Evolutionary conservation across 257 asterid genomes (phyloP), one percentile per base, ranked within the genome.

Genomic region (Solanum paucissectum): DNA sequence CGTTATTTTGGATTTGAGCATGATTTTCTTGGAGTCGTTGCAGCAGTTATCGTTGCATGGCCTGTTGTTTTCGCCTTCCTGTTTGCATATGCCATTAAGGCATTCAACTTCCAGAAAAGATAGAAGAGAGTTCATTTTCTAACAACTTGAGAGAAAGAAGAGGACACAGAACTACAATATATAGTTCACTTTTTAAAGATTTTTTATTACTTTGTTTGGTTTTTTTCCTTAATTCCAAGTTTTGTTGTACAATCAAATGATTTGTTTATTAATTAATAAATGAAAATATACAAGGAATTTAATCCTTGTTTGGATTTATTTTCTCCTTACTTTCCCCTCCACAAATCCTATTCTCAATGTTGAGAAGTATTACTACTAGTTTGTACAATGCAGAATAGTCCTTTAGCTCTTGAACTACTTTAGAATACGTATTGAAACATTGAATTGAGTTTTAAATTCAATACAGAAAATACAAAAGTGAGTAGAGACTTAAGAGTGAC

Each of bases 81-180:
- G 25, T 95, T 95, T 83, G 95, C 93, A 40, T 75, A 25, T 23
- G 86, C 90, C 46, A 92, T 93, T 40, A 94, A 87, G 92, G 40
- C 90, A 7, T 90, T 95, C 86, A 95, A 94, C 74, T 94, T 92
- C 91, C 95, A 95, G 83, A 95, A 86, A 71, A 90, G 98, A 75
- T 94, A 58, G 3, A 86, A 84, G 11, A 49, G 84, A 81, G 25
- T 81, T 79, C 38, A 79, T 13, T 36, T 27, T 42, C 66, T 9
- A 46, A 18, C 55, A 44, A 27, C 40, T 79, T 79, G 9, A 14
- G 68, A 46, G 68, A 46, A 46, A 46, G 68, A 46, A 81, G 85
- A 44, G n/a, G 13, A 44, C 2, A 44, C 27, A 27, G 0, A 79
- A 44, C 40, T 79, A 76, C 25, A 1, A 16, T 79, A 21, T 25